Conservation (phyloP, 2,329 filamentous ascomycete genomes). For the Kalaharituber pfeilii region DNA sequence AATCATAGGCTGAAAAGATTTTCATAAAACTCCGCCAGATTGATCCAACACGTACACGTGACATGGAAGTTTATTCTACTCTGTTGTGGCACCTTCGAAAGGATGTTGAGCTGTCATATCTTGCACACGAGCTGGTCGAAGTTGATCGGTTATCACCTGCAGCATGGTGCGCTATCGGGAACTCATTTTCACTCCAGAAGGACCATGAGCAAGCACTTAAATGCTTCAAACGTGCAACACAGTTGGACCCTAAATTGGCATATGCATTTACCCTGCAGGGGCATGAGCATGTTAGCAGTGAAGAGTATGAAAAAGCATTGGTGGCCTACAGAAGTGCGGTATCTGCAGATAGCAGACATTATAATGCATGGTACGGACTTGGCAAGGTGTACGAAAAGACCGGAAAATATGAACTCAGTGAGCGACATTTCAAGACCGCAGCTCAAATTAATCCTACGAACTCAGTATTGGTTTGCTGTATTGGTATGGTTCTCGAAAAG, state of each 20-base stretch:
- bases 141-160: constrained; percentile 76
- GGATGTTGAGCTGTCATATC: constrained; percentile 76
- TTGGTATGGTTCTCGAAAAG: constrained; percentile 77
- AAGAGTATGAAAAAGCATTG: constrained; percentile 91
- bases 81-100: constrained; percentile 97
- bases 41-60: constrained; percentile 66
- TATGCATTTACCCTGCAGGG: constrained; percentile 93
- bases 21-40: constrained; percentile 65
- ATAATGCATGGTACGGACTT: constrained; percentile 95
- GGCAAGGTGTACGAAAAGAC: constrained; percentile 72
- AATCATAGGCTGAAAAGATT: constrained; percentile 58
- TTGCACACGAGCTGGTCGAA: constrained; percentile 80
- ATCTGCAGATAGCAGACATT: constrained; percentile 71
- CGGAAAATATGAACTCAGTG: constrained; percentile 78
- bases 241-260: constrained; percentile 75
- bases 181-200: constrained; percentile 78
- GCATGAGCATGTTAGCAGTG: constrained; percentile 87
- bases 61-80: constrained; percentile 97
- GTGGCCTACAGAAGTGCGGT: constrained; percentile 74
- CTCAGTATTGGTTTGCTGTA: constrained; percentile 77
- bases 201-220: constrained; percentile 89
- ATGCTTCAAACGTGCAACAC: constrained; percentile 87
- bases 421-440: constrained; percentile 78
- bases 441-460: constrained; percentile 86
- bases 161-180: constrained; percentile 89